Conservation (phyloP, 2,329 filamentous ascomycete species). For the Ophiostoma ulmi region DNA sequence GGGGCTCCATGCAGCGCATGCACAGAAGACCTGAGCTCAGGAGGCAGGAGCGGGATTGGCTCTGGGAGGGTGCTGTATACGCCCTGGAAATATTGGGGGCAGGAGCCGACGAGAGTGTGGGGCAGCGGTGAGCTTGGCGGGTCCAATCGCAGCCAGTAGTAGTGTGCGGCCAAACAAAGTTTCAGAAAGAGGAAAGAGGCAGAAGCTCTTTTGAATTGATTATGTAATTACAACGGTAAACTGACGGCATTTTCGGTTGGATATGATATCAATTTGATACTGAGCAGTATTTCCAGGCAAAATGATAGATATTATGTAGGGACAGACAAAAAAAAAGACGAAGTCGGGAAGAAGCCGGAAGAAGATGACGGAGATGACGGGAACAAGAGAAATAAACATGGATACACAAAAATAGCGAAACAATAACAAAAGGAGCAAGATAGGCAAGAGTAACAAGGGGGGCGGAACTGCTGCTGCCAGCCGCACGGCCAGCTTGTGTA, state of each 20-base stretch:
- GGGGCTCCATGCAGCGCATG: slow-evolving; percentile 1
- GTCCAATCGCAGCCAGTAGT: neutral
- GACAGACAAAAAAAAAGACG: neutral
- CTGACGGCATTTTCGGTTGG: no score
- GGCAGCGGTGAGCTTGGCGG: slow-evolving; percentile 1
- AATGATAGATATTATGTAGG: neutral
- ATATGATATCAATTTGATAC: neutral
- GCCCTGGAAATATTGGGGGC: neutral
- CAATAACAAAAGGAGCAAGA: neutral
- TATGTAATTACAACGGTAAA: neutral
- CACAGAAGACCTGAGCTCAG: slow-evolving; percentile 1
- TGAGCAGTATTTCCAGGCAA: neutral
- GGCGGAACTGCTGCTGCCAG: neutral
- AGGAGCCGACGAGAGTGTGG: slow-evolving; percentile 1
- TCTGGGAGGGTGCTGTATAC: neutral
- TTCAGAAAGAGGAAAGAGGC: neutral
- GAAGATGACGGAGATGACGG: neutral
- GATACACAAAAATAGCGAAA: neutral
- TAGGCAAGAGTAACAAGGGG: neutral
- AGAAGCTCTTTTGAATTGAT: neutral
- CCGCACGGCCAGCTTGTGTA: neutral
- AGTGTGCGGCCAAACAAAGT: neutral
- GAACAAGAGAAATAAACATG: neutral
- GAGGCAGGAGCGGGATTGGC: slow-evolving; percentile 1
- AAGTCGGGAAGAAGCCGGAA: slow-evolving; percentile 4